Percentiles rank a stretch among this genome's conserved stretches.
Conservation (phyloP, 768 basidiomycete species). For the Boletus tomentosulus region DNA sequence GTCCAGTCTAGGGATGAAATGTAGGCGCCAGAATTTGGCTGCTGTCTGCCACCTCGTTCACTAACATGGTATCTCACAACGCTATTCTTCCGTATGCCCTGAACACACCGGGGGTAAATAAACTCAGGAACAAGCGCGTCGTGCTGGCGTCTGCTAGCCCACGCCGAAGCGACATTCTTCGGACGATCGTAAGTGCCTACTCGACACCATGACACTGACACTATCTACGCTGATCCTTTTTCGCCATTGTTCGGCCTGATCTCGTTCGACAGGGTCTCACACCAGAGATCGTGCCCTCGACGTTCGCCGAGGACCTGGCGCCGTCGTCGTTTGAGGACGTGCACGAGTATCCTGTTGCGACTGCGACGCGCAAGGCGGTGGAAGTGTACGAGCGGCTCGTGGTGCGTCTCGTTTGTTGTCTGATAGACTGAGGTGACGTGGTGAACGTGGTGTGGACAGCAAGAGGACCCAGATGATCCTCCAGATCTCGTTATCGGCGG, state of each 20-base stretch:
- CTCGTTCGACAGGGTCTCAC: conserved; percentile 42
- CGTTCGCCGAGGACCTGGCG: conserved; percentile 76
- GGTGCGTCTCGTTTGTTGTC: conserved; percentile 33
- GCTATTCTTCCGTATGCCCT: conserved; percentile 62
- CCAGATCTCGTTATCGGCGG: conserved; percentile 81
- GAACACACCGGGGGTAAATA: conserved; percentile 54
- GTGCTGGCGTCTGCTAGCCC: conserved; percentile 87
- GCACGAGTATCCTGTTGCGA: conserved; percentile 73
- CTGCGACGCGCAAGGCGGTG: conserved; percentile 73
- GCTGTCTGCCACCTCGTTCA: not conserved
- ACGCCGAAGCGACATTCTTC: conserved; percentile 78
- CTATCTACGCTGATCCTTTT: not conserved
- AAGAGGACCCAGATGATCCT: conserved; percentile 56
- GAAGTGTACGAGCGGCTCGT: conserved; percentile 88
- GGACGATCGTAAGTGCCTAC: conserved; percentile 54
- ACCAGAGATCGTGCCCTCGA: conserved; percentile 71
- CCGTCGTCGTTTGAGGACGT: conserved; percentile 63
- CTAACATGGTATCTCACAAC: conserved; percentile 33
- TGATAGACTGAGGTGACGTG: not conserved
- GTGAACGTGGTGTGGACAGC: conserved; percentile 26
- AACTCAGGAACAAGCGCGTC: conserved; percentile 71
- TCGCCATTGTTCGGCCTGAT: not conserved
- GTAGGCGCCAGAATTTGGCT: too few relatives aligned
- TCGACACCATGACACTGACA: not conserved
- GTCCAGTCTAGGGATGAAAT: too few relatives aligned